Conservation (phyloP, 768 basidiomycete species). For the Pseudohyphozyma bogoriensis region DNA sequence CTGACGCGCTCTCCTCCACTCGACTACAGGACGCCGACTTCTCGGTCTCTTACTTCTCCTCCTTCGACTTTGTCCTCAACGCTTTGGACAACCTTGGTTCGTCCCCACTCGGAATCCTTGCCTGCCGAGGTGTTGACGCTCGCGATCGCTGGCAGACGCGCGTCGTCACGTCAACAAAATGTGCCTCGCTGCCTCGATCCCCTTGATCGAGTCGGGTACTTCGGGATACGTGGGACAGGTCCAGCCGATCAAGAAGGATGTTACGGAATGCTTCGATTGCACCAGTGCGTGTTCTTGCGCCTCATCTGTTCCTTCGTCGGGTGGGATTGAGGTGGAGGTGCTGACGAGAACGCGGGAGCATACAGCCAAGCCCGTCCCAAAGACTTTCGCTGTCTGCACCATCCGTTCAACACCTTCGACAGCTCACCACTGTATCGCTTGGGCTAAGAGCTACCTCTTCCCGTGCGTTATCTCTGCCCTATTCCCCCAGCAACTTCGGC, state of each 20-base stretch:
- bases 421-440: constrained; percentile 97
- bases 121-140: background rate
- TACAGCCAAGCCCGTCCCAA: constrained; percentile 65
- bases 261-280: constrained; percentile 92
- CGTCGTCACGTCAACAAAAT: constrained; percentile 93
- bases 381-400: constrained; percentile 93
- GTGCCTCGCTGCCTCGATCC: constrained; percentile 85
- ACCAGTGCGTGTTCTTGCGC: constrained; percentile 35
- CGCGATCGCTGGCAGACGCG: constrained; percentile 54
- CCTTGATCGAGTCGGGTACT: constrained; percentile 90
- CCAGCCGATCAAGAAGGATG: constrained; percentile 89
- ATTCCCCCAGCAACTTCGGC: background rate
- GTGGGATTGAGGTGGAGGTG: background rate
- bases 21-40: constrained; percentile 41
- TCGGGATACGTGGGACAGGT: constrained; percentile 96
- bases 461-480: constrained; percentile 51
- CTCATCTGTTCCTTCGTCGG: background rate
- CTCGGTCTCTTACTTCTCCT: constrained; percentile 78
- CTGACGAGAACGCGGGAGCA: too few species aligned
- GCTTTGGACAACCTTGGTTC: constrained; percentile 90
- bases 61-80: constrained; percentile 86
- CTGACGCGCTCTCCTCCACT: background rate
- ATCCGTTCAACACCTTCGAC: constrained; percentile 94
- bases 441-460: constrained; percentile 94
- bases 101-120: constrained; percentile 29